Base-by-base conservation (phyloP, 2,329 filamentous ascomycete genomes). In the Ophiocordyceps polyrhachis-furcata region DNA sequence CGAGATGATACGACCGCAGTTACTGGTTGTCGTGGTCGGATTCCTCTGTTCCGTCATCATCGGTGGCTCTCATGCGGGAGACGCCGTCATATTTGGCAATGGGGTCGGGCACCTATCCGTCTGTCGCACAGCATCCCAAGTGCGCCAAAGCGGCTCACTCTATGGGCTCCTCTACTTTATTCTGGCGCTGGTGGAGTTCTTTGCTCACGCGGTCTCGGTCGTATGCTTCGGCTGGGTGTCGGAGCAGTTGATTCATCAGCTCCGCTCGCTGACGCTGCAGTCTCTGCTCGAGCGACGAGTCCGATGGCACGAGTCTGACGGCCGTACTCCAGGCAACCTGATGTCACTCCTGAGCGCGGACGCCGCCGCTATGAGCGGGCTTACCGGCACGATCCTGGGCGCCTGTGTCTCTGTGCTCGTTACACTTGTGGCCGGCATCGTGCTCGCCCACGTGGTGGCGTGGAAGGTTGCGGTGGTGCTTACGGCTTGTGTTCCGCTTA, bases 381-480 rank as follows among this genome's bases (percentile, higher is more conserved):
- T 87, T 49, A 81, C 75, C 45, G 81, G 81, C 11, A 80, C 77
- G 5, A 79, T 83, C 37, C 67, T 85, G 45, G 80, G 81, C 6
- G 82, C 77, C 0, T 61, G 83, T 19, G 74, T 84, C 46, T 77
- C 79, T 0, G 79, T 83, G 20, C 51, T 71, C 3, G 70, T 85
- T 49, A 84, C 82, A 56, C 74, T 85, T 25, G 49, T 84, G 15
- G 74, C 72, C 0, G 79, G 77, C 1, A 76, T 85, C 45, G 73
- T 81, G 28, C 56, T 86, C 11, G 76, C 80, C 0, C 79, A 83
- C 49, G 74, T 84, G 41, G 67, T 87, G 42, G 79, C 79, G 3
- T 87, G 82, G 83, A 81, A 76, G 54, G 83, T 87, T 48, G 81
- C 81, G 0, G 61, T 87, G 14, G 81, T 87, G 4, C 80, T 79